Percentiles rank a stretch among this genome's conserved stretches.
These are phyloP conservation scores for Dictyostelium firmibasis DNA, from an alignment of 78 protist species.

Conservation along the genomic window DNA sequence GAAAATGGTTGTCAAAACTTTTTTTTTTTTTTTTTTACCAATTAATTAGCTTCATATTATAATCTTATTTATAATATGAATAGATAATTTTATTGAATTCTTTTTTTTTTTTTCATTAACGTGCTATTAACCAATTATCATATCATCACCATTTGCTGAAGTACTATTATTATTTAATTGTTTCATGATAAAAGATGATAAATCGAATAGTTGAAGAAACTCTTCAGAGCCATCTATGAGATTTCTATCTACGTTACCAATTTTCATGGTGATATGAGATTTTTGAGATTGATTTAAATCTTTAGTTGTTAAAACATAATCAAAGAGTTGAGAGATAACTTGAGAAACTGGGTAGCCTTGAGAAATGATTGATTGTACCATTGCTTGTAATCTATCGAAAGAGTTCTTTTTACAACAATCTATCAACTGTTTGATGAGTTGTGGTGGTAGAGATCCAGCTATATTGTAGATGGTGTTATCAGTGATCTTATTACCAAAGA, in stretches of 20 bases:
- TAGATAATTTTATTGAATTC: background rate
- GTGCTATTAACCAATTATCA: constrained; percentile 1
- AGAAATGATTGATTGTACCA: constrained; percentile 10
- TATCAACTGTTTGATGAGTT: background rate
- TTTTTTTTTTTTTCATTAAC: background rate
- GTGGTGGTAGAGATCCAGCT: constrained; percentile 83
- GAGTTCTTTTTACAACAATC: constrained; percentile 47
- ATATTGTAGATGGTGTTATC: constrained; percentile 38
- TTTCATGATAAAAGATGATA: constrained; percentile 62
- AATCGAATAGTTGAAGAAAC: constrained; percentile 84
- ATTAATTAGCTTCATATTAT: background rate
- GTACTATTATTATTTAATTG: background rate
- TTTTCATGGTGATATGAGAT: constrained; percentile 53
- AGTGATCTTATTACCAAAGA: constrained; percentile 24
- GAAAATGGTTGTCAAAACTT: too few species aligned
- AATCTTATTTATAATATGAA: background rate
- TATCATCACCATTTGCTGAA: background rate
- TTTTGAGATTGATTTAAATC: constrained; percentile 23
- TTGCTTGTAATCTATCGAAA: constrained; percentile 16
- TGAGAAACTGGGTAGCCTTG: constrained; percentile 76
- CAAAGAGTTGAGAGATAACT: constrained; percentile 62
- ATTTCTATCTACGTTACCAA: constrained; percentile 84
- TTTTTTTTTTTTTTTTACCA: too few species aligned
- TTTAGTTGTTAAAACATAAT: background rate
- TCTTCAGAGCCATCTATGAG: constrained; percentile 93